Evolutionary conservation across 2,329 filamentous ascomycete species (phyloP), one percentile per base, ranked within the genome.

Genomic region (Amauroascus verrucosus): DNA sequence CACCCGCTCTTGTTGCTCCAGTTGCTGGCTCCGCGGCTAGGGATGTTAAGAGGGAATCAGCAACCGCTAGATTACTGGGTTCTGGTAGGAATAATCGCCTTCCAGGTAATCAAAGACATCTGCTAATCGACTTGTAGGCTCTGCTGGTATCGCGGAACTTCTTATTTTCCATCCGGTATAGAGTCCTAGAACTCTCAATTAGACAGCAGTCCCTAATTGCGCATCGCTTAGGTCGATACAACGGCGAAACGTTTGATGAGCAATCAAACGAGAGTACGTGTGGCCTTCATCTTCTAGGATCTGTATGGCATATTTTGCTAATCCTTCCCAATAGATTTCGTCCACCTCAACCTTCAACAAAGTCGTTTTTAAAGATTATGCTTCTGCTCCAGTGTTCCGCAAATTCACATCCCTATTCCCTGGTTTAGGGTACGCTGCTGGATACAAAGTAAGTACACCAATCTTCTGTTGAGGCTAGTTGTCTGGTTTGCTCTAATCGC

Each of bases 211-310:
- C 7, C 26, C 38, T 54, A 45, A 53, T 16, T 6, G 43, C 18
- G 47, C n/a, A 18, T 30, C 28, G 30, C 6, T 43, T 65, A 91
- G 86, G 88, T 98, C 70, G 93, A 98, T 74, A 98, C 93, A 48
- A 96, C 94, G 65, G 91, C 93, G 59, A 98, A 98, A 79, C 88
- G 93, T 62, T 82, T 98, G 73, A 98, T 98, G 93, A 96, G 89
- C 82, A 96, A 98, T 74, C 85, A 95, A 70, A 82, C 82, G 67
- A 87, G 77, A 74, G 80, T 86, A 69, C 62, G 72, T 60, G 48
- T 16, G n/a, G 20, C 16, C 33, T 16, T 14, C 7, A 30, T 13
- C 38, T 16, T 14, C 2, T 30, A 41, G 9, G 2, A 3, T 22
- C 35, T 30, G 14, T 18, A 4, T 6, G 11, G 18, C 35, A 24